phyloP scores from a whole-genome alignment of 495 filamentous ascomycete species.

The Tuber calosporum region DNA sequence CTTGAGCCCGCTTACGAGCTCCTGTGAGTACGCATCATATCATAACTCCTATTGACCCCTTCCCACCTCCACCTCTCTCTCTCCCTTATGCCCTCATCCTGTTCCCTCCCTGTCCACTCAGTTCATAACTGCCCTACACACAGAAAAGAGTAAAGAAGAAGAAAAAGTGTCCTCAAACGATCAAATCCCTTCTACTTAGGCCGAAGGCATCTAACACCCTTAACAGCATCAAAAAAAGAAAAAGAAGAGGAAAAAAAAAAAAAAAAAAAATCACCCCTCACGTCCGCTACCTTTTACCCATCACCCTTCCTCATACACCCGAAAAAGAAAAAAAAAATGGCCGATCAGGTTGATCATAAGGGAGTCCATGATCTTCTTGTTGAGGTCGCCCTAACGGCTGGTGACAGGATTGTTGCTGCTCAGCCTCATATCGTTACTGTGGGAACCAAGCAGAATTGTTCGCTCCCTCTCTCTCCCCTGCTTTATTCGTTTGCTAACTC shows the following conservation, averaged over 20 bases:
- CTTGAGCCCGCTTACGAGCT: neutral
- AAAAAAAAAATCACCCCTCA: too few species aligned
- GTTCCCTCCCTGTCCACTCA: neutral
- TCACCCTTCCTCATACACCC: neutral
- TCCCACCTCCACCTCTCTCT: neutral
- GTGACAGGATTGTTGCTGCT: constrained; percentile 70
- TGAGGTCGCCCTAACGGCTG: constrained; percentile 66
- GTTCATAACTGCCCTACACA: neutral
- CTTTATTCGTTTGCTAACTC: constrained; percentile 19
- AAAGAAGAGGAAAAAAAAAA: too few species aligned
- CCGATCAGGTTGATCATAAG: constrained; percentile 55
- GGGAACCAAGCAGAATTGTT: constrained; percentile 82
- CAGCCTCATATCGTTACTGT: constrained; percentile 57
- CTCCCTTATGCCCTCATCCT: neutral
- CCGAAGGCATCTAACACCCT: neutral
- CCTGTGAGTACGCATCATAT: constrained; percentile 2
- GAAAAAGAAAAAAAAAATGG: constrained; percentile 35
- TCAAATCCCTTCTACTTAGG: neutral
- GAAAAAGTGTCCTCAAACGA: neutral
- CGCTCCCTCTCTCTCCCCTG: constrained; percentile 25
- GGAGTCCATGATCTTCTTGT: constrained; percentile 76
- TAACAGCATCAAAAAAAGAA: neutral
- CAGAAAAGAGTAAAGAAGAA: too few species aligned
- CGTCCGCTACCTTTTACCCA: neutral
- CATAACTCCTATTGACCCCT: neutral